Evolutionary conservation across 495 filamentous ascomycete genomes (phyloP).

Genomic region (Arthonia radiata): DNA sequence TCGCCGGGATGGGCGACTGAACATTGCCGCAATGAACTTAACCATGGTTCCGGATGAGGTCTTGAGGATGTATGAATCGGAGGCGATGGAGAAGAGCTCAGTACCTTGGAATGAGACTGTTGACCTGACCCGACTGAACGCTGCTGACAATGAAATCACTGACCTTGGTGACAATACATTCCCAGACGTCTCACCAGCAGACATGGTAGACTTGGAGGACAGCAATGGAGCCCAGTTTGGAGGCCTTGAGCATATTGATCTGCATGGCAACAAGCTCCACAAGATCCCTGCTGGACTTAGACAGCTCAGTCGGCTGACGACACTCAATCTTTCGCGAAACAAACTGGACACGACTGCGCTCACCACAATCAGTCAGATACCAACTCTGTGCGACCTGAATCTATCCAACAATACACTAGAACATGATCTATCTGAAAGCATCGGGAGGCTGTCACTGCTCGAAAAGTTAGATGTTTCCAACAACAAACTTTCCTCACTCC

Average conservation of each 20-base stretch:
- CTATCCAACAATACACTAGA: conserved; percentile 54
- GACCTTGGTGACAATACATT: conserved; percentile 46
- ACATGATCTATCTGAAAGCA: conserved; percentile 31
- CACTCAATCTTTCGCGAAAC: conserved; percentile 71
- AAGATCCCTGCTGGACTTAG: conserved; percentile 51
- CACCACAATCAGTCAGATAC: conserved; percentile 45
- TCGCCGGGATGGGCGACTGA: conserved; percentile 57
- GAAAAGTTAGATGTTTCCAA: conserved; percentile 60
- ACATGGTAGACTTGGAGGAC: conserved; percentile 33
- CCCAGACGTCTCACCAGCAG: conserved; percentile 38
- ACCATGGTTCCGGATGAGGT: conserved; percentile 63
- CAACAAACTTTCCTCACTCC: conserved; percentile 59
- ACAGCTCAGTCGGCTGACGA: conserved; percentile 43
- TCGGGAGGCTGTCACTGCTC: conserved; percentile 36
- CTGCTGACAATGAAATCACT: conserved; percentile 77
- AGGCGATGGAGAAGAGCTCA: conserved; percentile 19
- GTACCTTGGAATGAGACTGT: conserved; percentile 80
- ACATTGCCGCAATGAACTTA: conserved; percentile 68
- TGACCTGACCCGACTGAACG: conserved; percentile 68
- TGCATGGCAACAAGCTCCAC: conserved; percentile 60
- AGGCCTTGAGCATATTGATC: conserved; percentile 56
- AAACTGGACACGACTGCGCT: conserved; percentile 43
- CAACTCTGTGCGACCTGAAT: conserved; percentile 49
- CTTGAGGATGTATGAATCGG: conserved; percentile 61
- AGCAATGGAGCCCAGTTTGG: conserved; percentile 53